Conservation (phyloP, 1,284 basidiomycete genomes). For the Binderoboletus segoi region DNA sequence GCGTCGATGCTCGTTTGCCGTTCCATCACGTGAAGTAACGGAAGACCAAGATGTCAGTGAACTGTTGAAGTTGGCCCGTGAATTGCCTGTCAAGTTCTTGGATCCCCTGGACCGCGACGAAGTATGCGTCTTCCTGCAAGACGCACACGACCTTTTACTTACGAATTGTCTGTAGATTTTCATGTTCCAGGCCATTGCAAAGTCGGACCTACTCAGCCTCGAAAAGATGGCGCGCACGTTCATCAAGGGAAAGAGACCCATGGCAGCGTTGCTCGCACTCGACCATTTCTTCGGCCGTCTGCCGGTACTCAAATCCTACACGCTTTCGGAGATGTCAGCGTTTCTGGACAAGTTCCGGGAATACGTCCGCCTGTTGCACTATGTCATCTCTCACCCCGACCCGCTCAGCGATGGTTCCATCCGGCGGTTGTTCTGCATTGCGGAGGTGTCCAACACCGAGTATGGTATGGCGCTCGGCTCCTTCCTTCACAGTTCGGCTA, state of each 20-base stretch:
- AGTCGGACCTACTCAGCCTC: constrained; percentile 12
- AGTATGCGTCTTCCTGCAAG: no score
- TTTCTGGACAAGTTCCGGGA: constrained; percentile 39
- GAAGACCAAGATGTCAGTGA: constrained; percentile 1
- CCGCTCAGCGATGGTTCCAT: constrained; percentile 29
- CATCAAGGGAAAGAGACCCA: neutral
- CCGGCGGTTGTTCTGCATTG: constrained; percentile 44
- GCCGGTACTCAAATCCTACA: constrained; percentile 13
- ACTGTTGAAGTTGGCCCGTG: constrained; percentile 21
- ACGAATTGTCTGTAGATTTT: constrained; percentile 16
- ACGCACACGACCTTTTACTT: no score
- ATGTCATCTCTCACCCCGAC: constrained; percentile 29
- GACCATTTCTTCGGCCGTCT: constrained; percentile 27
- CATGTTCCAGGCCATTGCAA: constrained; percentile 29
- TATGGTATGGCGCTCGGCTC: constrained; percentile 31
- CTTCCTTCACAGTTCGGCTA: constrained; percentile 25
- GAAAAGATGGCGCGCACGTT: constrained; percentile 14
- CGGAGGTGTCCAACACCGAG: constrained; percentile 28
- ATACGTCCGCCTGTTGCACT: constrained; percentile 41
- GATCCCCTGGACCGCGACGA: constrained; percentile 20
- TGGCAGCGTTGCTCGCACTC: constrained; percentile 27
- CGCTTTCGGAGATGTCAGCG: constrained; percentile 30
- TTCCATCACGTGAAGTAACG: constrained; percentile 11
- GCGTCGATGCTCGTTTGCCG: constrained; percentile 29
- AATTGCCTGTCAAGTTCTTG: constrained; percentile 17